These are phyloP conservation scores for Brettanomyces anomalus DNA, from an alignment of 805 yeast genomes.

Conservation along the genomic window DNA sequence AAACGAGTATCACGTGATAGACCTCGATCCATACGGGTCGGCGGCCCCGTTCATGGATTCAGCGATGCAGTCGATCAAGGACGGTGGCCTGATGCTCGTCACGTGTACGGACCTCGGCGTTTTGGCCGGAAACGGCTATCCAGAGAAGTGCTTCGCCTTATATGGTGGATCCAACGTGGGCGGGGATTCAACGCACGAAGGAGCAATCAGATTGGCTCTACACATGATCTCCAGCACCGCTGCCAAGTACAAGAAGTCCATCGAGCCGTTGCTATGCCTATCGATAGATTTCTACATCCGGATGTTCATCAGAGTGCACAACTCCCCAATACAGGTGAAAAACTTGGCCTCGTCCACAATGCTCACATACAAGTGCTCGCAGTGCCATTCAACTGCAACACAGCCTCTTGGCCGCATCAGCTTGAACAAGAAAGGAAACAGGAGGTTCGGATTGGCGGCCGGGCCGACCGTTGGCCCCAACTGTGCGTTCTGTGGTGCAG, in stretches of 20 bases:
- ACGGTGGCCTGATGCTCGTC: slow-evolving; percentile 78
- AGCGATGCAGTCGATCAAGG: slow-evolving; percentile 75
- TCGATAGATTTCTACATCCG: slow-evolving; percentile 92
- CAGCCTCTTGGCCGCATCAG: slow-evolving; percentile 69
- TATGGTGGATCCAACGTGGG: slow-evolving; percentile 91
- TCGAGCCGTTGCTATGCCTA: slow-evolving; percentile 79
- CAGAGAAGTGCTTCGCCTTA: slow-evolving; percentile 90
- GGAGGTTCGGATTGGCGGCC: slow-evolving; percentile 49
- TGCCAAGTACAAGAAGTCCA: slow-evolving; percentile 77
- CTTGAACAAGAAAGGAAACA: slow-evolving; percentile 24
- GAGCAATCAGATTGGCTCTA: slow-evolving; percentile 79
- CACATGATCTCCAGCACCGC: slow-evolving; percentile 72
- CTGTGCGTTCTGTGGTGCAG: slow-evolving; percentile 64
- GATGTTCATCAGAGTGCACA: slow-evolving; percentile 67
- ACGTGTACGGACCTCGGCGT: slow-evolving; percentile 97
- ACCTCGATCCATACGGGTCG: slow-evolving; percentile 95
- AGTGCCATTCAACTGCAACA: slow-evolving; percentile 64
- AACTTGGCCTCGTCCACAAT: slow-evolving; percentile 68
- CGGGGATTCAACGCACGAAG: slow-evolving; percentile 84
- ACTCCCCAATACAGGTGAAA: slow-evolving; percentile 77
- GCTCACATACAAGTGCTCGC: slow-evolving; percentile 75
- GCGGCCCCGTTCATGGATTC: slow-evolving; percentile 94
- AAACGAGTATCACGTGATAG: slow-evolving; percentile 71
- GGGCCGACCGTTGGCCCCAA: slow-evolving; percentile 45
- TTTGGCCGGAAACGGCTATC: slow-evolving; percentile 90